Evolutionary conservation across 2,329 filamentous ascomycete genomes (phyloP).

Genomic region (Nakataea oryzae): DNA sequence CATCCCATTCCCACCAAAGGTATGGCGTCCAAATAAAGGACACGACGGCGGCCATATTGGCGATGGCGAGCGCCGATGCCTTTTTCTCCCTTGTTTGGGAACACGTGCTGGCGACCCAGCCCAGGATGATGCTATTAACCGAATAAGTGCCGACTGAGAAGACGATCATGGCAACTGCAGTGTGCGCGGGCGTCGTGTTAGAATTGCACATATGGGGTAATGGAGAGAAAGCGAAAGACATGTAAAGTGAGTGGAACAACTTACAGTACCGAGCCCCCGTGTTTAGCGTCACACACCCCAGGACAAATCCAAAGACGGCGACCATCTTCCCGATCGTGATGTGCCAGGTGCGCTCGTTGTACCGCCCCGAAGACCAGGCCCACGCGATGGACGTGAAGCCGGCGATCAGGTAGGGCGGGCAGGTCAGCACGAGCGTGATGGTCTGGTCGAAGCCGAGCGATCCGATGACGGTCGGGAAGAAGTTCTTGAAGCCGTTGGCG

Average conservation of each 20-base stretch:
- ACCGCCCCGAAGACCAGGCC: constrained; percentile 53
- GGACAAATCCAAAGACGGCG: constrained; percentile 33
- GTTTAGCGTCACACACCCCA: not conserved
- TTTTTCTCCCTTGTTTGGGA: constrained; percentile 51
- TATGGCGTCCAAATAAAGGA: constrained; percentile 31
- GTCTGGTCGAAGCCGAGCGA: not conserved
- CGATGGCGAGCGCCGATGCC: constrained; percentile 21
- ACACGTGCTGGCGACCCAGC: constrained; percentile 65
- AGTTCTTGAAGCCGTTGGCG: constrained; percentile 54
- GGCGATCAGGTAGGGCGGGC: constrained; percentile 59
- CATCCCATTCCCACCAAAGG: constrained; percentile 25
- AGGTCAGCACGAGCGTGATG: constrained; percentile 35
- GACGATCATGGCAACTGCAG: constrained; percentile 36
- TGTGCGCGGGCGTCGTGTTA: constrained; percentile 8
- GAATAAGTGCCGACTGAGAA: constrained; percentile 44
- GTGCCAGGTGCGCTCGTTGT: constrained; percentile 48
- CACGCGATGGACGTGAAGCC: constrained; percentile 52
- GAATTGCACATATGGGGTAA: no score
- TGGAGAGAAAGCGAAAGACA: no score
- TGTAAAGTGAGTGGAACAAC: constrained; percentile 18
- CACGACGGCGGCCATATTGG: constrained; percentile 3
- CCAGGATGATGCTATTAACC: constrained; percentile 56
- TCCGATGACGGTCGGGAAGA: constrained; percentile 53
- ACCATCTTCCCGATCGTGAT: constrained; percentile 48
- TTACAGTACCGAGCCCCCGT: constrained; percentile 9